Base-by-base conservation (phyloP, 139 green algal genomes). In the Choricystis sp. region DNA sequence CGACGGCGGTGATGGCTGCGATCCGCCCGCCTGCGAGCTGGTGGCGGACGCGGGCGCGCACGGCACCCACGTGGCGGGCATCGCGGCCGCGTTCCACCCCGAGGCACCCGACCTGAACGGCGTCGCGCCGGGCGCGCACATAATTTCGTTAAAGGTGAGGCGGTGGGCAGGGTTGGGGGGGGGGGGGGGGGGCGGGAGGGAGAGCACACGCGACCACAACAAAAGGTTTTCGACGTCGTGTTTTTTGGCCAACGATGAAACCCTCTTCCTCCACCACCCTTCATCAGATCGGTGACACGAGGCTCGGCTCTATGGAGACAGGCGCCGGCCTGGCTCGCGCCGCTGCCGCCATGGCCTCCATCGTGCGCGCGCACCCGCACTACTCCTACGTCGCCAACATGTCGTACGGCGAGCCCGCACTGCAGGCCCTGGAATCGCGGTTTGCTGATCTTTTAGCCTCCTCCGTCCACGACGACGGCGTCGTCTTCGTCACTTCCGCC, bases 251-350 rank as follows among this genome's bases (percentile, higher is more conserved):
- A n/a, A n/a, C n/a, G n/a, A n/a, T n/a, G n/a, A n/a, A n/a, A n/a
- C n/a, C n/a, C n/a, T n/a, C n/a, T n/a, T n/a, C n/a, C n/a, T n/a
- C n/a, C n/a, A n/a, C n/a, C n/a, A n/a, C n/a, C n/a, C n/a, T n/a
- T n/a, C n/a, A n/a, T 76, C 96, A 95, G 74, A 96, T 96, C 57
- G 89, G 89, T 4, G 89, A 96, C 74, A 87, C 68, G 3, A 74
- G 89, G 3, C 73, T 95, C 49, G 78, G 78, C 22, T 77, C 67
- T 66, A 90, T 95, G 83, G 89, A 96, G 74, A 95, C 89, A 0
- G 75, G 74, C 22, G 72, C 74, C 5, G 89, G 82, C 0, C 62
- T 96, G 31, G 77, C 78, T 1, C 71, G 89, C 3, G 89, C 82
- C 0, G 69, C 84, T 9, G 71, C 82, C 21, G 81, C 81, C 20